phyloP scores from a whole-genome alignment of 2,329 filamentous ascomycete species.

The Aulographum hederae region DNA sequence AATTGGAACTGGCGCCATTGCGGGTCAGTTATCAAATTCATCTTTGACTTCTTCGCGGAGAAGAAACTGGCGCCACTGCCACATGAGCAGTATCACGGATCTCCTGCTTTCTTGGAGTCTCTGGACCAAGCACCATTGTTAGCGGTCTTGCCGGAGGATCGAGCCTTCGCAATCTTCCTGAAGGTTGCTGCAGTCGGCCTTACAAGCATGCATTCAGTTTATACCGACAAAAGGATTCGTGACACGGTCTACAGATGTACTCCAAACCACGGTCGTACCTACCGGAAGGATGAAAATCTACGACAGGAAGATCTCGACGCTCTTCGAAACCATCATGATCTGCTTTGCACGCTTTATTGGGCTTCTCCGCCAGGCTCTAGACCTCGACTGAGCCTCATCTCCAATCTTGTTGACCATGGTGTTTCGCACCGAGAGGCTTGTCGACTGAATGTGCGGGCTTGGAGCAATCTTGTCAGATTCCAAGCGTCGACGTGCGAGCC shows the following conservation, averaged over 20 bases:
- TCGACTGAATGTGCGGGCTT: conserved; percentile 37
- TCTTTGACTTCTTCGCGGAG: conserved; percentile 42
- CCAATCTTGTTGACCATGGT: conserved; percentile 35
- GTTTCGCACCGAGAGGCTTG: conserved; percentile 41
- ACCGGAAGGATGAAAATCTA: conserved; percentile 37
- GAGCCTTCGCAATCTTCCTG: conserved; percentile 39
- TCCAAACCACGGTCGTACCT: conserved; percentile 41
- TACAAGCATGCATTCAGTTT: conserved; percentile 24
- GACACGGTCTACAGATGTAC: conserved; percentile 38
- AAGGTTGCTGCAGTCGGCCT: conserved; percentile 36
- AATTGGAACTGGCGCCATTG: conserved; percentile 39
- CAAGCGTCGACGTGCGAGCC: conserved; percentile 35
- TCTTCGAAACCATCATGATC: conserved; percentile 42
- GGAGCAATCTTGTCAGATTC: conserved; percentile 37
- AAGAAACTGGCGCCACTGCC: conserved; percentile 32
- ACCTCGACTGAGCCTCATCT: conserved; percentile 32
- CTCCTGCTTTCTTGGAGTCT: conserved; percentile 33
- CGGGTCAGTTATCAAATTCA: conserved; percentile 30
- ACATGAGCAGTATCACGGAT: conserved; percentile 32
- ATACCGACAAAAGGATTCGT: conserved; percentile 34
- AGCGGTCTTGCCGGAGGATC: conserved; percentile 27
- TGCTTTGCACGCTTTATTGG: conserved; percentile 41
- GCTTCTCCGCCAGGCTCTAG: conserved; percentile 33
- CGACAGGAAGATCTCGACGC: conserved; percentile 35
- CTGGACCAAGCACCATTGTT: conserved; percentile 25